Base-by-base conservation (phyloP, 495 filamentous ascomycete species). In the Endocarpon pusillum region DNA sequence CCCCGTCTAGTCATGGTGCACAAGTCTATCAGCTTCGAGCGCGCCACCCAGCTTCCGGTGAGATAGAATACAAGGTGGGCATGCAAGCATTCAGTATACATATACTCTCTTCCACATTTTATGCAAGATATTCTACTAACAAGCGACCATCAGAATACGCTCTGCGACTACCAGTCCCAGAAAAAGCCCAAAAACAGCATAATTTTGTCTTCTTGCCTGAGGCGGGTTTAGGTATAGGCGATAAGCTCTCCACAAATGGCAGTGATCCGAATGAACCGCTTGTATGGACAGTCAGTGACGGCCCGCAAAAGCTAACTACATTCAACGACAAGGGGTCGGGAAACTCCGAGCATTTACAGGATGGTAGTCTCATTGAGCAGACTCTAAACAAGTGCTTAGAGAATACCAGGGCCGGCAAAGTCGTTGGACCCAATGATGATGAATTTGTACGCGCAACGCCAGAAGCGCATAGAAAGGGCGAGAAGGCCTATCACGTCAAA, bases 401-500 rank as follows among this genome's bases (percentile, higher is more conserved):
- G 9, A 62, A 75, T 12, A 49, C 74, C 18, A 59, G 59, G 29
- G 49, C 63, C 33, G 22, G 73, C 66, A 17, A 53, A 56, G 67
- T 97, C 10, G 59, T 81, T 10, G 58, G 73, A 6, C 78, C 85
- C 2, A 67, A 78, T 43, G 69, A 75, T 19, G 62, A 71, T 17
- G 65, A 85, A 25, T 96, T 96, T 55, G 69, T 74, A 38, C 83
- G 78, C 41, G 73, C 72, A 3, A 64, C 76, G 21, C 66, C 72
- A 6, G 82, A 96, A 52, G 59, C 77, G n/a, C 81, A 93, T 46
- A 67, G 86, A 10, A 92, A 92, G 40, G 72, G 72, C 18, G 89
- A 94, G 52, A 81, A 78, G 45, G 84, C 83, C n/a, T 86, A 79
- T 42, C 81, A 92, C 50, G 74, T 92, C 14, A 94, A 87, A 47